Evolutionary conservation across 495 filamentous ascomycete species (phyloP).

Genomic region (Massariosphaeria phaeospora): DNA sequence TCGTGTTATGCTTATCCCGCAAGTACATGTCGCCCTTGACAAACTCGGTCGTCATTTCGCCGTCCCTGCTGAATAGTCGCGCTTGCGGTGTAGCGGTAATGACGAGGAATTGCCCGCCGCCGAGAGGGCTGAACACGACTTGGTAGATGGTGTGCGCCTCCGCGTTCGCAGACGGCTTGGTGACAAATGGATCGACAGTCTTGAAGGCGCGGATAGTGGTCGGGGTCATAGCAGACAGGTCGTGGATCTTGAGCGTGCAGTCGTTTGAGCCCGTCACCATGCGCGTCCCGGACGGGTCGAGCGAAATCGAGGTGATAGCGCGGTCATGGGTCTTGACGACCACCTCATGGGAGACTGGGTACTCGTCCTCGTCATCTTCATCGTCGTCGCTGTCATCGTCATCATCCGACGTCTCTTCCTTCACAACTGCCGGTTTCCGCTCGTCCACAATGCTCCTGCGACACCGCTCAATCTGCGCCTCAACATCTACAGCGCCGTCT

Average conservation of each 20-base stretch:
- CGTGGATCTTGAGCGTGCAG: slow-evolving; percentile 85
- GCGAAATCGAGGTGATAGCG: slow-evolving; percentile 73
- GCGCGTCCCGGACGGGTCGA: slow-evolving; percentile 80
- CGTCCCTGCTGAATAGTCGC: slow-evolving; percentile 82
- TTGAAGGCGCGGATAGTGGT: slow-evolving; percentile 91
- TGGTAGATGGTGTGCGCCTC: slow-evolving; percentile 86
- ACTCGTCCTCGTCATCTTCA: slow-evolving; percentile 79
- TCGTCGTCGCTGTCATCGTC: slow-evolving; percentile 55
- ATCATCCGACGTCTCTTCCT: slow-evolving; percentile 22
- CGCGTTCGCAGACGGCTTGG: slow-evolving; percentile 64
- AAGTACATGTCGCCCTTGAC: slow-evolving; percentile 98
- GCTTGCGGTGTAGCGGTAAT: slow-evolving; percentile 83
- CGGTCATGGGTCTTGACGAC: slow-evolving; percentile 87
- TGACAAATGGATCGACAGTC: slow-evolving; percentile 77
- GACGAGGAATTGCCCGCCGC: slow-evolving; percentile 76
- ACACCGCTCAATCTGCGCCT: slow-evolving; percentile 71
- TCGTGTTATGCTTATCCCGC: slow-evolving; percentile 92
- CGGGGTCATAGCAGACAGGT: slow-evolving; percentile 92
- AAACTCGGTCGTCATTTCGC: slow-evolving; percentile 77
- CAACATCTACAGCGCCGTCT: slow-evolving; percentile 63
- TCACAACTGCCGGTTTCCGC: slow-evolving; percentile 10
- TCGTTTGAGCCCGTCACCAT: slow-evolving; percentile 86
- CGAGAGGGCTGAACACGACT: slow-evolving; percentile 77
- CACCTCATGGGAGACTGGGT: slow-evolving; percentile 89
- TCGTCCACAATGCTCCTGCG: slow-evolving; percentile 51